Percentiles rank a stretch among this genome's conserved stretches.
Evolutionary conservation across 495 filamentous ascomycete species (phyloP).

Genomic region (Cairneyella variabilis): DNA sequence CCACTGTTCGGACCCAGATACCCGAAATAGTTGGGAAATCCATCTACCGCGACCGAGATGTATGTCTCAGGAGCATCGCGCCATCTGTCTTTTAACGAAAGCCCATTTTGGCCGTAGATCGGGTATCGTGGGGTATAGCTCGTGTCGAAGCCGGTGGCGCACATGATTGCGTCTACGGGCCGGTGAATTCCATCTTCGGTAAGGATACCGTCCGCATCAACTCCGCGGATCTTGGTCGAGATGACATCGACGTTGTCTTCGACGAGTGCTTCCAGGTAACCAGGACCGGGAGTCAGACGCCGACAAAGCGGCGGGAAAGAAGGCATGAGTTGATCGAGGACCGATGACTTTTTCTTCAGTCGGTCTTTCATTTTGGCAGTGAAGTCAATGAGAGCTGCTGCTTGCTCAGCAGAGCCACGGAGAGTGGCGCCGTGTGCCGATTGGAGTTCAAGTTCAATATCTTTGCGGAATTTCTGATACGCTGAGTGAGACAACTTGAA

Average conservation of each 20-base stretch:
- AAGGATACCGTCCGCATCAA: slow-evolving; percentile 54
- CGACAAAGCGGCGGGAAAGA: slow-evolving; percentile 39
- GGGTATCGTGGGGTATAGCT: slow-evolving; percentile 55
- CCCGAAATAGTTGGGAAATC: slow-evolving; percentile 62
- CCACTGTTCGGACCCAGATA: slow-evolving; percentile 50
- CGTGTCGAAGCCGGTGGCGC: slow-evolving; percentile 62
- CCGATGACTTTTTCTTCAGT: slow-evolving; percentile 1
- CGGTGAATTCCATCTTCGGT: slow-evolving; percentile 47
- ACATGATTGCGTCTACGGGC: slow-evolving; percentile 56
- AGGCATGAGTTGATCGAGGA: slow-evolving; percentile 2
- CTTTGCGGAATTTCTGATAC: slow-evolving; percentile 37
- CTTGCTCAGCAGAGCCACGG: slow-evolving; percentile 47
- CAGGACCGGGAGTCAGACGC: slow-evolving; percentile 63
- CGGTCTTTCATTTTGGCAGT: not conserved
- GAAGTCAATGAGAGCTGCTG: slow-evolving; percentile 21
- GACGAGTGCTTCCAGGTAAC: slow-evolving; percentile 62
- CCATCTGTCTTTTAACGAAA: slow-evolving; percentile 34
- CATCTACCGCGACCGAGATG: slow-evolving; percentile 53
- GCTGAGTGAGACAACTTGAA: slow-evolving; percentile 40
- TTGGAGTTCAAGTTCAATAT: slow-evolving; percentile 42
- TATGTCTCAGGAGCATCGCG: slow-evolving; percentile 55
- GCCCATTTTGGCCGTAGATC: slow-evolving; percentile 40
- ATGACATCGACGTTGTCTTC: slow-evolving; percentile 59
- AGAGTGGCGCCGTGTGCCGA: slow-evolving; percentile 47
- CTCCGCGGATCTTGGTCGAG: slow-evolving; percentile 47